phyloP scores from a whole-genome alignment of 2,329 filamentous ascomycete species.

The Grosmannia huntii region DNA sequence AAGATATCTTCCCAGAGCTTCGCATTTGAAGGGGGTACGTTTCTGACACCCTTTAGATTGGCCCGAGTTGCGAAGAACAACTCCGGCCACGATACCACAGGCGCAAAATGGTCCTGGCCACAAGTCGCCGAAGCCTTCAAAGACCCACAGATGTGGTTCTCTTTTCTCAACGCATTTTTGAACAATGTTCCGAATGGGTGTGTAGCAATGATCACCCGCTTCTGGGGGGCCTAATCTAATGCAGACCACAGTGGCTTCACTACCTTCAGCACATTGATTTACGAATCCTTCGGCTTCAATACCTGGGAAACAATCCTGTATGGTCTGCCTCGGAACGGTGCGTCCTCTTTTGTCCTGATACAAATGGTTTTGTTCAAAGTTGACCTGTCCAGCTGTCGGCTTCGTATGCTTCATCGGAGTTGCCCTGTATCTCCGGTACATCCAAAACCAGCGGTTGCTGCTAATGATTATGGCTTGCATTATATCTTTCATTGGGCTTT shows the following conservation, averaged over 20 bases:
- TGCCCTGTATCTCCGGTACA: background rate
- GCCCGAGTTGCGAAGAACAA: slow-evolving; percentile 1
- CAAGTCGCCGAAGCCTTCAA: background rate
- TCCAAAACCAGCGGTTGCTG: slow-evolving; percentile 1
- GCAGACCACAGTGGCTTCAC: slow-evolving; percentile 7
- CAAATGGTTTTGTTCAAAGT: no score
- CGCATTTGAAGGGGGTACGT: background rate
- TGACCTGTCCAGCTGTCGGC: background rate
- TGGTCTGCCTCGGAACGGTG: slow-evolving; percentile 5
- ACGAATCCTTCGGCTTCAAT: slow-evolving; percentile 8
- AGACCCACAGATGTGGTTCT: slow-evolving; percentile 2
- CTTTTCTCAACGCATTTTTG: background rate
- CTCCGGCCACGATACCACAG: background rate
- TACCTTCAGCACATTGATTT: slow-evolving; percentile 9
- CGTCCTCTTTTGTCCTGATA: background rate
- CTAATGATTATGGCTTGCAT: slow-evolving; percentile 27
- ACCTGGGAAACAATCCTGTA: slow-evolving; percentile 6
- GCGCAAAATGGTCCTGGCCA: background rate
- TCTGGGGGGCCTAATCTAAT: background rate
- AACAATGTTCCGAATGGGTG: slow-evolving; percentile 1
- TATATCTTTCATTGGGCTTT: slow-evolving; percentile 32
- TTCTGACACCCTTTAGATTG: background rate
- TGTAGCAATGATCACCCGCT: background rate
- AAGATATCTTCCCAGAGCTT: background rate
- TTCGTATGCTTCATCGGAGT: background rate